These are phyloP conservation scores for Neurospora sp. DNA, from an alignment of 495 filamentous ascomycete species.

Conservation along the genomic window DNA sequence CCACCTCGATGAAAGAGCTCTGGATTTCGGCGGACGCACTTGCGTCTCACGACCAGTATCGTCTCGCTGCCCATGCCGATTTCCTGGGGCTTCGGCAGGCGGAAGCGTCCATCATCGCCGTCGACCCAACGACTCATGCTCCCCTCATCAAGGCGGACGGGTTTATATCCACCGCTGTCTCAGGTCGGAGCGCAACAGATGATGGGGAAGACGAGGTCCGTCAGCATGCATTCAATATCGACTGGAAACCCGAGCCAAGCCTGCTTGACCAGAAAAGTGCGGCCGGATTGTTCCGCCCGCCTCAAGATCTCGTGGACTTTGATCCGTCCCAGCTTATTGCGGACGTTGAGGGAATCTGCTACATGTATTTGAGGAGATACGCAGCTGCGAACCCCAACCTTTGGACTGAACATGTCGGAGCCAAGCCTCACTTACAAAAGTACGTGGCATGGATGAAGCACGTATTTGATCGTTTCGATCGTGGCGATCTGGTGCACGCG, in stretches of 20 bases:
- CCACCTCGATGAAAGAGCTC: conserved; percentile 6
- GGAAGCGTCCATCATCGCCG: background rate
- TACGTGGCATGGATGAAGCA: conserved; percentile 20
- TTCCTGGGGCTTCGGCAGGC: background rate
- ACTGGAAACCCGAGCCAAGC: conserved; percentile 26
- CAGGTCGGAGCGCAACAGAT: background rate
- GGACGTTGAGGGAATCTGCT: conserved; percentile 8
- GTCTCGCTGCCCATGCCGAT: background rate
- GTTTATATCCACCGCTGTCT: conserved; percentile 1
- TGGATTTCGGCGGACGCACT: conserved; percentile 1
- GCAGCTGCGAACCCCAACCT: conserved; percentile 6
- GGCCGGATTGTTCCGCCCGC: conserved; percentile 2
- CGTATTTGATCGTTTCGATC: conserved; percentile 6
- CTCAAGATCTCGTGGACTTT: conserved; percentile 9
- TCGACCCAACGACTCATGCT: background rate
- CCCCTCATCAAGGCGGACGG: conserved; percentile 2
- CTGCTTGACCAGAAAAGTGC: background rate
- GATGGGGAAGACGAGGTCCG: background rate
- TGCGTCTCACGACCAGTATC: background rate
- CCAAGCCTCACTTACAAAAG: conserved; percentile 3
- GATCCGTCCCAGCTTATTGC: conserved; percentile 8
- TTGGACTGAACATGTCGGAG: conserved; percentile 4
- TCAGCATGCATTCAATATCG: conserved; percentile 9
- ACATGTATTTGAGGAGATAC: conserved; percentile 9
- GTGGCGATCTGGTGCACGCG: conserved; percentile 11